Base-by-base conservation (phyloP, 2,329 filamentous ascomycete species). In the Berkeleyomyces basicola region DNA sequence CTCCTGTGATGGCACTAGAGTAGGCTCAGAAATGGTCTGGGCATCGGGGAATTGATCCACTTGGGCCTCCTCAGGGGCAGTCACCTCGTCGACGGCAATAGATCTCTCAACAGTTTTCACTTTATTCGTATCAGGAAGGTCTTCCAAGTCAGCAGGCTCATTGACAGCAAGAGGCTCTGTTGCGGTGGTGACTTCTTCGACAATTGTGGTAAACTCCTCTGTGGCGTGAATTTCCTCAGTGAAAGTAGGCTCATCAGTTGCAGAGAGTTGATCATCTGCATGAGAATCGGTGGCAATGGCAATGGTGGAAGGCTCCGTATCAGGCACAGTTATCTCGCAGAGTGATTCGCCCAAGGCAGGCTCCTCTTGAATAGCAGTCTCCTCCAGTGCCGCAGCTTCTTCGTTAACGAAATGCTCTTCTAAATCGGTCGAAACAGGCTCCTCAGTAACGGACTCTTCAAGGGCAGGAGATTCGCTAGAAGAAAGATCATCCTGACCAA, bases 1-100 rank as follows among this genome's bases (percentile, higher is more conserved):
- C 23, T 63, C 57, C 7, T 37, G 42, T 5, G 58, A 63, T 9
- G 62, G 58, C n/a, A 63, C 47, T 36, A 63, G 42, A 4, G 61
- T 33, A 43, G 6, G 9, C 23, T 61, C 39, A 16, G 23, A 46
- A 11, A 7, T 42, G n/a, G 31, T 3, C 11, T 47, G 16, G 23
- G 31, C n/a, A 33, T 2, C 31, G 9, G 11, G 49, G 10, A 36
- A 33, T 16, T 4, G 7, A 16, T 23, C 31, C 46, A 16, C 46
- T 53, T 37, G 49, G 16, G 49, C 1, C 49, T 23, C 23, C 2
- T 53, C 5, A 31, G 44, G 23, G 23, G 23, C 23, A 23, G 23
- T 23, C 23, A 23, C 40, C 31, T 60, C 43, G 7, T 40, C 44
- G 33, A 31, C 9, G 31, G 7, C 33, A 39, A 49, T 14, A 7